These are phyloP conservation scores for Canna indica DNA, from an alignment of 176 grass and related monocot species.

Conservation along the genomic window DNA sequence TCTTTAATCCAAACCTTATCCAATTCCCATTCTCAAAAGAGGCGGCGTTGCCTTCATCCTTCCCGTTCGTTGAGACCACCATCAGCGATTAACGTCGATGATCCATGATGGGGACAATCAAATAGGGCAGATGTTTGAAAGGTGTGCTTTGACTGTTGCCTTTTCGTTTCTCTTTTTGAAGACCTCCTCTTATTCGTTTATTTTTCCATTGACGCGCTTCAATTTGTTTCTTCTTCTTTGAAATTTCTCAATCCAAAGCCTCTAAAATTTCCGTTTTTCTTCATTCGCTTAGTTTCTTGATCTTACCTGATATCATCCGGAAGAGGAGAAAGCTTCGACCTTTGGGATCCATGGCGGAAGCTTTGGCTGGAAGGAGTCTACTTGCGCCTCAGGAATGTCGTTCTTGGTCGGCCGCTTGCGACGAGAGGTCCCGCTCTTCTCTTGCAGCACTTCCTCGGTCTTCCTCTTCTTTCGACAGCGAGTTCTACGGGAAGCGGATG, in stretches of 20 bases:
- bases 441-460: neutral
- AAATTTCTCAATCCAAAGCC: neutral
- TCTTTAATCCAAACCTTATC: no score
- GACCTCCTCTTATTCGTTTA: no score
- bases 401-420: neutral
- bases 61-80: no score
- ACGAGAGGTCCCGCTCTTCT: neutral
- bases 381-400: neutral
- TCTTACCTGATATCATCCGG: neutral
- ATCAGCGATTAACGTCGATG: no score
- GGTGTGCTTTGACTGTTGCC: no score
- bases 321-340: neutral
- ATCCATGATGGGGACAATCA: no score
- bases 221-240: no score
- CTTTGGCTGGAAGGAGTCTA: neutral
- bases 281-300: neutral
- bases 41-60: no score
- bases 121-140: no score
- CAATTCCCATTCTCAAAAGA: no score
- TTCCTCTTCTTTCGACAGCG: neutral
- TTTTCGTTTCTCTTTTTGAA: no score
- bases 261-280: neutral
- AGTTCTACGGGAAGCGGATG: conserved; percentile 5
- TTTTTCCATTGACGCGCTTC: no score
- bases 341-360: conserved; percentile 17